phyloP scores from a whole-genome alignment of 495 filamentous ascomycete species.

The Tetracladium marchalianum region DNA sequence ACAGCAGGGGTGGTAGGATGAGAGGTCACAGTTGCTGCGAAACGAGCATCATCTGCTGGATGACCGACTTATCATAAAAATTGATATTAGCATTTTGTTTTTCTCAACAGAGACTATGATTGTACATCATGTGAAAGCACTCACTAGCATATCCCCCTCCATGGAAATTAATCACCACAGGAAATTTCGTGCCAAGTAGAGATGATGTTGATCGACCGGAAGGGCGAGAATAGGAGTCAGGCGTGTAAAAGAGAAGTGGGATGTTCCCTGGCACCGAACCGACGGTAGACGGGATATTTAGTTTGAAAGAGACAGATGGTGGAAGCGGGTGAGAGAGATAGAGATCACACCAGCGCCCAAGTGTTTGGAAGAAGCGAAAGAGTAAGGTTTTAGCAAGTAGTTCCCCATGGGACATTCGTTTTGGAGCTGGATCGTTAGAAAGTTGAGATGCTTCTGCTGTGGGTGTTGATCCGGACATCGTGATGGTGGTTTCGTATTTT shows the following conservation, averaged over 20 bases:
- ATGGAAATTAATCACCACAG: conserved; percentile 63
- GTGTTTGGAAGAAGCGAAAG: conserved; percentile 1
- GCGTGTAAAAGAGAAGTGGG: conserved; percentile 7
- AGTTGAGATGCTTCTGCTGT: too few species aligned
- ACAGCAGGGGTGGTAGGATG: conserved; percentile 31
- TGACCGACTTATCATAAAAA: conserved; percentile 33
- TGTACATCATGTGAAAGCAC: too few species aligned
- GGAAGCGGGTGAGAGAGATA: conserved; percentile 2
- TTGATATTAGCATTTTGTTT: too few species aligned
- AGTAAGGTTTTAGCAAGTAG: conserved; percentile 1
- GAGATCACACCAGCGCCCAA: conserved; percentile 1
- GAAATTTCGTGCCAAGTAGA: conserved; percentile 14
- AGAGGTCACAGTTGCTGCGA: conserved; percentile 54
- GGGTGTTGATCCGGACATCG: too few species aligned
- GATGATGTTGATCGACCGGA: not conserved
- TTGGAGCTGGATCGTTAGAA: not conserved
- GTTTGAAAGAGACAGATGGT: not conserved
- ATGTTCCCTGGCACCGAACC: conserved; percentile 1
- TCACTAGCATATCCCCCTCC: conserved; percentile 60
- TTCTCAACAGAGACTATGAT: too few species aligned
- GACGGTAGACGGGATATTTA: conserved; percentile 1
- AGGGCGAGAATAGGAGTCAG: not conserved
- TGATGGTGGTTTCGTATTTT: too few species aligned
- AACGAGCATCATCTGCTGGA: conserved; percentile 60
- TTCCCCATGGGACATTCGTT: not conserved